These are phyloP conservation scores for Amanita exitialis DNA, from an alignment of 768 basidiomycete species.

Conservation along the genomic window DNA sequence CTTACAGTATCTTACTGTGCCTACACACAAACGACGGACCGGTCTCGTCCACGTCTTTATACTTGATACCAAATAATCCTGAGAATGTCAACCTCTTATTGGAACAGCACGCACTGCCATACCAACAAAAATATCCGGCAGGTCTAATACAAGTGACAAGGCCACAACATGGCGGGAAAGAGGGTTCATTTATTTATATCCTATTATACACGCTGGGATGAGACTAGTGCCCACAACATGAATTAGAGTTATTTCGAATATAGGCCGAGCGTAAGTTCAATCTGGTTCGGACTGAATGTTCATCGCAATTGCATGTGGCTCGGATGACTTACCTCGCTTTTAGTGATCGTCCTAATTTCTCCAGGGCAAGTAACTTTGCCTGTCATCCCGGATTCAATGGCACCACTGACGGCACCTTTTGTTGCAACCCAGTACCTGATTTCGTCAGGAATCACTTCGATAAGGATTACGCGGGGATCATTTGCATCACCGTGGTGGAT, in stretches of 20 bases:
- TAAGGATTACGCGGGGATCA: constrained; percentile 73
- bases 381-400: constrained; percentile 50
- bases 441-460: constrained; percentile 71
- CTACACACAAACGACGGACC: not conserved
- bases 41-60: not conserved
- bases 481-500: constrained; percentile 70
- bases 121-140: not conserved
- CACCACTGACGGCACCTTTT: constrained; percentile 45
- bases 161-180: not conserved
- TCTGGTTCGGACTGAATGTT: constrained; percentile 18
- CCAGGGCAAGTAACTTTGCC: constrained; percentile 64
- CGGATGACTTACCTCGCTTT: constrained; percentile 48
- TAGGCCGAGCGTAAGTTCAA: constrained; percentile 31
- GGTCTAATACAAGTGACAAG: not conserved
- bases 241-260: constrained; percentile 18
- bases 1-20: not conserved
- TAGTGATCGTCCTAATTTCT: constrained; percentile 65
- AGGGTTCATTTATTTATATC: constrained; percentile 6
- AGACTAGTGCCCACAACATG: not conserved
- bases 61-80: not conserved
- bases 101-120: not conserved
- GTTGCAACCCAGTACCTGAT: constrained; percentile 76
- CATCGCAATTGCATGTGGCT: not conserved
- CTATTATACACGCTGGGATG: not conserved
- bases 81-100: not conserved